These are phyloP conservation scores for Domatiomyces catenatus DNA, from an alignment of 2,329 filamentous ascomycete genomes.

Conservation along the genomic window DNA sequence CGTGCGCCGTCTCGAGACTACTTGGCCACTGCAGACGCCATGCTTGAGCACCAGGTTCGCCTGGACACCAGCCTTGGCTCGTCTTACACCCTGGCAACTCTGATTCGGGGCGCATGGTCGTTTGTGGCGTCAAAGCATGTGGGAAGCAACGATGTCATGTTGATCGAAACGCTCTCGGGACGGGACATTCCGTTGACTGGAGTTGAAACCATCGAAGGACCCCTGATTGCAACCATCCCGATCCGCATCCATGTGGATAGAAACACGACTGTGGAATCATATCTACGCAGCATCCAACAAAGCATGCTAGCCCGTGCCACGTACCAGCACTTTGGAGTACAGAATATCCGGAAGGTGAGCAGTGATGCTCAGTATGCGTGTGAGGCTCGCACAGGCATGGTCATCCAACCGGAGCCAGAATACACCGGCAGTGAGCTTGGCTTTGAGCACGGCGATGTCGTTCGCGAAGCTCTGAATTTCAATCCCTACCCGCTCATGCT, in stretches of 20 bases:
- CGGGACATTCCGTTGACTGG: conserved; percentile 31
- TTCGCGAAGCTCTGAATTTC: conserved; percentile 42
- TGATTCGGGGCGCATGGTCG: conserved; percentile 36
- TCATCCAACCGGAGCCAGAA: conserved; percentile 27
- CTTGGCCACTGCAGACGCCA: conserved; percentile 28
- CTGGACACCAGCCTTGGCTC: conserved; percentile 16
- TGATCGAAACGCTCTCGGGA: conserved; percentile 36
- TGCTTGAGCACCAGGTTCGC: conserved; percentile 29
- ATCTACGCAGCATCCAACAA: conserved; percentile 42
- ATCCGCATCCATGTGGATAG: conserved; percentile 28
- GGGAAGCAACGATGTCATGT: conserved; percentile 31
- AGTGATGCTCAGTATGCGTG: conserved; percentile 30
- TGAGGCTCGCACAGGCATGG: conserved; percentile 32
- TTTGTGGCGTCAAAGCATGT: conserved; percentile 32
- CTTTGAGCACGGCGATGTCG: conserved; percentile 31
- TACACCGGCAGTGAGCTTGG: conserved; percentile 25
- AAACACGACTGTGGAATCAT: conserved; percentile 29
- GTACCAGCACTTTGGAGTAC: conserved; percentile 47
- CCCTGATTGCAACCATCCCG: conserved; percentile 30
- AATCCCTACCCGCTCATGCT: conserved; percentile 37
- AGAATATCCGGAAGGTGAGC: conserved; percentile 39
- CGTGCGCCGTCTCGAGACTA: conserved; percentile 33
- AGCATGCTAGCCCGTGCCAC: conserved; percentile 43
- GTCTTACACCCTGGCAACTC: conserved; percentile 31
- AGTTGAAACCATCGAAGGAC: conserved; percentile 35